Base-by-base conservation (phyloP, 176 grass and related monocot genomes). In the Oryza nivara region DNA sequence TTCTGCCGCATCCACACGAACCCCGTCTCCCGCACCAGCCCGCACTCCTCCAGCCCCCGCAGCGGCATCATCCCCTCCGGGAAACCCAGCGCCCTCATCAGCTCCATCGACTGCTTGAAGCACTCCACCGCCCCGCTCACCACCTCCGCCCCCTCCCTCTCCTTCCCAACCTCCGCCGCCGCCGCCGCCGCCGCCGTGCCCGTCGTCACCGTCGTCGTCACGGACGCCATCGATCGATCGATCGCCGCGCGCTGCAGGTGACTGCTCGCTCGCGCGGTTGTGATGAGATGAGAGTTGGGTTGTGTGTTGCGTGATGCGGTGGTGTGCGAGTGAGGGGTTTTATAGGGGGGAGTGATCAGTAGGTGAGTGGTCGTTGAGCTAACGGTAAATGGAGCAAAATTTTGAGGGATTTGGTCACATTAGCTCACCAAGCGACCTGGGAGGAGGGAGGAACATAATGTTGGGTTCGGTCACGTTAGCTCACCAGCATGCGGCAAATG, bases 1-100 rank as follows among this genome's bases (percentile, higher is more conserved):
- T 84, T 83, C 88, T 96, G 96, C 74, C 88, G 85, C 93, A 99
- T 96, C 97, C 97, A 99, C 67, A 99, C 93, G 48, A 80, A 99
- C 9, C 96, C 97, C 14, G 93, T 96, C 76, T 91, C 93, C 25
- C 84, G 79, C 72, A 99, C 97, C 80, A 88, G 84, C 22, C 93
- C 97, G 67, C 89, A 92, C 84, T 99, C 97, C 2, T 96, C 93
- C 19, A 96, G 88, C 36, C 77, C 87, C 11, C 84, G 89, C 75
- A 96, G 85, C 68, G 97, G 97, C 80, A 99, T 94, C 83, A 99
- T 84, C 1, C 97, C 97, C 19, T 65, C 83, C 0, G 97, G 93
- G 87, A 99, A 96, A 0, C 93, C 97, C 19, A 94, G 72, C 6
- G 74, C 73, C 73, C 79, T 82, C n/a, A 99, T 90, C 72, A 96